Evolutionary conservation across 306 rosid genomes (phyloP).

Genomic region (Cucurbita argyrosperma): DNA sequence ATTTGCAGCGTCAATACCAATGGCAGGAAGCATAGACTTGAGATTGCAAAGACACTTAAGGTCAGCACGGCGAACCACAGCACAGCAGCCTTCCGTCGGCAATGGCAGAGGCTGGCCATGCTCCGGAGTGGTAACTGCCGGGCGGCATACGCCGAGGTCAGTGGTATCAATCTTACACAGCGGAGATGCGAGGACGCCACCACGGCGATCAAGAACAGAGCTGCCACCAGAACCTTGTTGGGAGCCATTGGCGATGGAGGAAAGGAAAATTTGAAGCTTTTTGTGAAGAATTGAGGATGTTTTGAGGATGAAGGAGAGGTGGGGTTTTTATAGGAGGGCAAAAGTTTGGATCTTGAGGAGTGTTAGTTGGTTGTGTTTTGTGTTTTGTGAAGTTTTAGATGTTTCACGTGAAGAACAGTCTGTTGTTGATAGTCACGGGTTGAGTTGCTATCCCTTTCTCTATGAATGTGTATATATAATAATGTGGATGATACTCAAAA

Average conservation of each 20-base stretch:
- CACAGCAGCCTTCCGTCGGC: constrained; percentile 35
- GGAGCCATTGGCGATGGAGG: not conserved
- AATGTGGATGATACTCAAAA: too few species aligned
- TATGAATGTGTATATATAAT: too few species aligned
- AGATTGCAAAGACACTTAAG: constrained; percentile 35
- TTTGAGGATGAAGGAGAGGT: not conserved
- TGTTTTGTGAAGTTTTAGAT: not conserved
- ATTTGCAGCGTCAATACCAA: constrained; percentile 32
- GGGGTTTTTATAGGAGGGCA: not conserved
- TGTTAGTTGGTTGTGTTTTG: not conserved
- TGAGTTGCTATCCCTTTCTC: too few species aligned
- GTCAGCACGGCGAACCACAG: constrained; percentile 27
- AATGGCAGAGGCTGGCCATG: constrained; percentile 23
- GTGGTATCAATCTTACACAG: constrained; percentile 31
- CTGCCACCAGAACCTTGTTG: not conserved
- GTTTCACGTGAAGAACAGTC: not conserved
- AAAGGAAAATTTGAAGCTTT: not conserved
- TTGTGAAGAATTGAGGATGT: not conserved
- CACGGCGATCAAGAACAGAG: constrained; percentile 13
- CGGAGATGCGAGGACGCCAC: constrained; percentile 13
- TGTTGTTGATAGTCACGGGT: not conserved
- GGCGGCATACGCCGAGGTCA: constrained; percentile 21
- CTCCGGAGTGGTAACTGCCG: constrained; percentile 15
- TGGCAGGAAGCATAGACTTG: constrained; percentile 25
- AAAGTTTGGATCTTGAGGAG: not conserved